Evolutionary conservation across 2,329 filamentous ascomycete genomes (phyloP).

Genomic region (Colletotrichum sp.): DNA sequence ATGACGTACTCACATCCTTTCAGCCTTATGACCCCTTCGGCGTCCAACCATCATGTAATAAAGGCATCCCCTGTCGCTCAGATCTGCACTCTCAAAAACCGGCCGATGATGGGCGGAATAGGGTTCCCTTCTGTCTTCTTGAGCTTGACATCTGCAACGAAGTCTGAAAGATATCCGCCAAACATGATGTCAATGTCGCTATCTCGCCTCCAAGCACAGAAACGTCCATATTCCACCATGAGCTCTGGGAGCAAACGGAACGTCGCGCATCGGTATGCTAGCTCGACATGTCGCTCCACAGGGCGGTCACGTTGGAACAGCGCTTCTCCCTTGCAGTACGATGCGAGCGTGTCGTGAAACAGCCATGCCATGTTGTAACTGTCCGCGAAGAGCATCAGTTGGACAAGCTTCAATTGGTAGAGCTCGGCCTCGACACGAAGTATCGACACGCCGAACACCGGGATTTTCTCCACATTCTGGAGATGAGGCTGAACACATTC

Average conservation of each 20-base stretch:
- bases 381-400: not conserved
- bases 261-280: not conserved
- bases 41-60: not conserved
- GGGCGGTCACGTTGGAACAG: not conserved
- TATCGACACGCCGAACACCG: slow-evolving; percentile 4
- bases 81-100: not conserved
- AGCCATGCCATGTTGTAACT: not conserved
- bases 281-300: not conserved
- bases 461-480: not conserved
- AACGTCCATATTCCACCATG: not conserved
- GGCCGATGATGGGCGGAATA: not conserved
- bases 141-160: not conserved
- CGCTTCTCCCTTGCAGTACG: not conserved
- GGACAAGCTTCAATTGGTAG: not conserved
- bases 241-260: not conserved
- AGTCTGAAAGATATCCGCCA: not conserved
- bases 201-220: not conserved
- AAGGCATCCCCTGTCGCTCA: not conserved
- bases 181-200: not conserved
- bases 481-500: not conserved
- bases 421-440: not conserved
- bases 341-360: not conserved
- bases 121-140: not conserved
- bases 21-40: not conserved
- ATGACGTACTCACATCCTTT: not conserved